Base-by-base conservation (phyloP, 139 green algal genomes). In the Asterochloris sp. region DNA sequence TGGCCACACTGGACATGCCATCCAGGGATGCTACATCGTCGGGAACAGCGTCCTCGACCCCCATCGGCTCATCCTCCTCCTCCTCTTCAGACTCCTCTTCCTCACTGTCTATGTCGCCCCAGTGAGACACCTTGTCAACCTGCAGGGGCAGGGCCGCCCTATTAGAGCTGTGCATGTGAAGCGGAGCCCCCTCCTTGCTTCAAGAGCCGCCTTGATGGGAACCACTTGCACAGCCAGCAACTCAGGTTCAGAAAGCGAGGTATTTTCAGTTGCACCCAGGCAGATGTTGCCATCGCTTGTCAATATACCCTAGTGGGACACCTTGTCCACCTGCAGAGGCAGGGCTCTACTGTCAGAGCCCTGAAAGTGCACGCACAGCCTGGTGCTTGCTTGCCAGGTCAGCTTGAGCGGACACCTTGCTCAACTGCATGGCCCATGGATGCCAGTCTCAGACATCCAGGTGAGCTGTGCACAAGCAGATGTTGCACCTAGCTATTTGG, bases 21-120 rank as follows among this genome's bases (percentile, higher is more conserved):
- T 89, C 88, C 71, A 91, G 62, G 47, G 73, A 73, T 0, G 29
- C 83, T 26, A 82, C 74, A 54, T 86, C 90, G 16, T 82, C 89
- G 63, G 88, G 54, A n/a, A n/a, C 71, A 9, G 29, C 80, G 23
- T 69, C 74, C 69, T 86, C 82, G 12, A 76, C 88, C 47, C 91
- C 90, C 38, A 85, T 83, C 26, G 93, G 82, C 17, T 93, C 90
- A 66, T 92, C 81, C 78, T 83, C 82, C 86, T 88, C 88, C 60
- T 90, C 89, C 71, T 87, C 93, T 27, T 89, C 84, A 6, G 84
- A 78, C 84, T 94, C 93, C 78, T 90, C 87, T 63, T 93, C 90
- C 23, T 94, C 91, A 28, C 86, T 86, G 66, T 94, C 92, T 79
- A 98, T 85, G 77, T 95, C 92, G 15, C 94, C 93, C 94, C 94